These are phyloP conservation scores for Asclepias syriaca DNA, from an alignment of 257 asterid species.

Conservation along the genomic window DNA sequence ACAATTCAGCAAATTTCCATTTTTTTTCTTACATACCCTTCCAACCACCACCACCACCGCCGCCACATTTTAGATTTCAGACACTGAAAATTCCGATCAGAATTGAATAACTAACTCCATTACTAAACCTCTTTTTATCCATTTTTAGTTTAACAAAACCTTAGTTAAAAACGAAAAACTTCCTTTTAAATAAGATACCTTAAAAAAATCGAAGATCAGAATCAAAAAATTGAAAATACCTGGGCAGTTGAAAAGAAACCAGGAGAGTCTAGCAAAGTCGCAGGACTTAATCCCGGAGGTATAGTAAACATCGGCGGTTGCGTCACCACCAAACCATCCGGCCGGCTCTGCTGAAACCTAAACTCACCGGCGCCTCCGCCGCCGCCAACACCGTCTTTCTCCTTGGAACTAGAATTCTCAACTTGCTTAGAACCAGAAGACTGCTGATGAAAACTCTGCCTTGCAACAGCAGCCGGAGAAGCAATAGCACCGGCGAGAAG, in stretches of 20 bases:
- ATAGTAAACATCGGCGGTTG: slow-evolving; percentile 49
- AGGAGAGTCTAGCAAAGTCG: slow-evolving; percentile 75
- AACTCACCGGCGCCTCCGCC: slow-evolving; percentile 28
- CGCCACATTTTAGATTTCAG: not conserved
- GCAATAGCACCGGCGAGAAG: slow-evolving; percentile 58
- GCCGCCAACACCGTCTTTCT: slow-evolving; percentile 9
- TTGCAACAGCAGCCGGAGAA: slow-evolving; percentile 27
- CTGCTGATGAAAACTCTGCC: slow-evolving; percentile 24
- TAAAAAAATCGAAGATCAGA: not conserved
- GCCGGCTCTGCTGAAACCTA: slow-evolving; percentile 48
- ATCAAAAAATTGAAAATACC: slow-evolving; percentile 33
- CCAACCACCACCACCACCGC: too few relatives aligned
- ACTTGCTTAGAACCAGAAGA: not conserved
- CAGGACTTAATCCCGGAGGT: slow-evolving; percentile 77
- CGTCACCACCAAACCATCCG: slow-evolving; percentile 44
- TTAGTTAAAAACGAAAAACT: not conserved
- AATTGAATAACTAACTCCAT: not conserved
- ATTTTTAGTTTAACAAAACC: not conserved
- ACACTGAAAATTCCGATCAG: not conserved
- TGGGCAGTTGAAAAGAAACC: slow-evolving; percentile 46
- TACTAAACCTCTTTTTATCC: not conserved
- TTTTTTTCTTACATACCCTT: too few relatives aligned
- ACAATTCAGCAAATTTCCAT: too few relatives aligned
- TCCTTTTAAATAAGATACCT: not conserved
- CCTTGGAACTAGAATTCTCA: not conserved